Conservation (phyloP, 495 filamentous ascomycete genomes). For the Xylaria grammica region DNA sequence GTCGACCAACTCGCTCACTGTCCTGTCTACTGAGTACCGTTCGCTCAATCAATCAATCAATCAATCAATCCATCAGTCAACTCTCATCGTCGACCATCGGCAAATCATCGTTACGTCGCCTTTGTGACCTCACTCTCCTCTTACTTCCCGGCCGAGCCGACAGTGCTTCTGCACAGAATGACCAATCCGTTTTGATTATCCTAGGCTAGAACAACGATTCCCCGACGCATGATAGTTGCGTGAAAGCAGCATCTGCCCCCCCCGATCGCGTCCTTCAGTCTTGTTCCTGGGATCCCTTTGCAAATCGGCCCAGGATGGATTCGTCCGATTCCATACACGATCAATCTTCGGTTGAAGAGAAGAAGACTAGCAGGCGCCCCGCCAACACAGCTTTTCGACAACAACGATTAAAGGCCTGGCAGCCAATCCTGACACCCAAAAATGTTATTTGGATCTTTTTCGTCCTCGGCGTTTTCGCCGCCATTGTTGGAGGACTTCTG, state of each 20-base stretch:
- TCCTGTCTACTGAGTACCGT: neutral
- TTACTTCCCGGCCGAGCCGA: neutral
- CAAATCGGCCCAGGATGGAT: slow-evolving; percentile 31
- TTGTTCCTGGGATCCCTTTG: neutral
- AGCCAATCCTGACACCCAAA: slow-evolving; percentile 93
- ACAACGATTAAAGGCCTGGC: slow-evolving; percentile 93
- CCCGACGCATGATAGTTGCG: neutral
- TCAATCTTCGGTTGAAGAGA: slow-evolving; percentile 59
- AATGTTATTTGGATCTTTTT: slow-evolving; percentile 92
- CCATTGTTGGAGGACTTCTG: slow-evolving; percentile 82
- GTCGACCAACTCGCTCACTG: neutral
- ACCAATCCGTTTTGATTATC: neutral
- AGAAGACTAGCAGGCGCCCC: slow-evolving; percentile 83
- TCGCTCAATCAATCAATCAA: slow-evolving; percentile 1
- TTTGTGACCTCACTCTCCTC: neutral
- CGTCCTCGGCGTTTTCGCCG: slow-evolving; percentile 82
- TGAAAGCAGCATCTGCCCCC: slow-evolving; percentile 4
- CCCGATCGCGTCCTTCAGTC: neutral
- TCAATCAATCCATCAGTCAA: neutral
- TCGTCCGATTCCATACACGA: slow-evolving; percentile 31
- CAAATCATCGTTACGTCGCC: neutral
- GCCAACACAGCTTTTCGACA: slow-evolving; percentile 93
- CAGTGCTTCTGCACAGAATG: slow-evolving; percentile 1
- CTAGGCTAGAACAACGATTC: neutral
- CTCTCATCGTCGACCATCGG: neutral